Evolutionary conservation across 305 asterid species (phyloP), one percentile per base, ranked within the genome.

Genomic region (Rubia tinctorum): DNA sequence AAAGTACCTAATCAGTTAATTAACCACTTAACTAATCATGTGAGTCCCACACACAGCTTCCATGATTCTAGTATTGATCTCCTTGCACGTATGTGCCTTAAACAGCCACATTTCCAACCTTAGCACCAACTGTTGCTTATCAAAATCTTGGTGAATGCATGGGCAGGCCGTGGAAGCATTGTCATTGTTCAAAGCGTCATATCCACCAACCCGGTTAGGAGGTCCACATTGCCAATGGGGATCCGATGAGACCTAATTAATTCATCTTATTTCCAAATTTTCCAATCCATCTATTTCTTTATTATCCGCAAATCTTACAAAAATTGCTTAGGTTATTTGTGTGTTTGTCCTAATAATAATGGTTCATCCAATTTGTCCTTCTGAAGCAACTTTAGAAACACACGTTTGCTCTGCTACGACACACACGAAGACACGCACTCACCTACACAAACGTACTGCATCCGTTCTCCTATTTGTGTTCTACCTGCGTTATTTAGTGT

Each of bases 31-130:
- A 4, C 39, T 34, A 34, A 1, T 1, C 34, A 30, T 3, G 34
- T 30, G 34, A 30, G 34, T 1, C 2, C 34, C 34, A 30, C 2
- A 3, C 34, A 30, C 34, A 2, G 39, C 39, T 34, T 34, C 39
- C 39, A 34, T 34, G 5, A 4, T 18, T 17, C 60, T 15, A 53
- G 5, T 6, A 53, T 7, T 60, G 8, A 25, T 61, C 40, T 25
- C 20, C 6, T 53, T 27, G 2, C 0, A 22, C 30, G 23, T 81
- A 78, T 72, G 82, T 77, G 70, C 69, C 82, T 78, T 37, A 81
- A 65, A 37, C 44, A 59, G 82, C 82, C 82, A 81, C 82, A 81
- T 81, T 76, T 18, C 85, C 42, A 23, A 42, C 22, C 58, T 73
- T 72, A 40, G 30, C 44, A 75, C 85, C 82, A 66, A 75, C 63